Evolutionary conservation across 768 basidiomycete species (phyloP).

Genomic region (Tricholomella constricta): DNA sequence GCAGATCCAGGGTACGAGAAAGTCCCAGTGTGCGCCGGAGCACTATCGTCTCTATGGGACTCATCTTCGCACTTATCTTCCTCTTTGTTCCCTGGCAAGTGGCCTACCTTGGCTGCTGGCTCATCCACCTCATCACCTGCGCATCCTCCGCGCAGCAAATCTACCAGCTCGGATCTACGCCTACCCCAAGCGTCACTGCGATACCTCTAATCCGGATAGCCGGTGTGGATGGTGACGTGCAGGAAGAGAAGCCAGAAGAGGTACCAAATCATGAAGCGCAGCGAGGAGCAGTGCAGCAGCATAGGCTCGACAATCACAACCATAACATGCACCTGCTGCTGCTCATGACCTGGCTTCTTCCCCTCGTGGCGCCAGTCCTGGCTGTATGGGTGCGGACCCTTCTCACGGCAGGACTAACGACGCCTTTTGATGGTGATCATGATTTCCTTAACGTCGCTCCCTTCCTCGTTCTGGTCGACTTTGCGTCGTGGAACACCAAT

Average conservation of each 20-base stretch:
- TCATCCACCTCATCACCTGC: slow-evolving; percentile 75
- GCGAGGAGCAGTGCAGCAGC: neutral
- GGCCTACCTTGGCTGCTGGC: slow-evolving; percentile 81
- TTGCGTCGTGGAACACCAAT: slow-evolving; percentile 50
- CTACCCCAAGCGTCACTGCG: slow-evolving; percentile 14
- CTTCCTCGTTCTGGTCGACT: slow-evolving; percentile 64
- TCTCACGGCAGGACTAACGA: slow-evolving; percentile 73
- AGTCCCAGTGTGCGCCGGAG: slow-evolving; percentile 42
- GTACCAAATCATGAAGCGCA: slow-evolving; percentile 10
- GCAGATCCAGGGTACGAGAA: slow-evolving; percentile 25
- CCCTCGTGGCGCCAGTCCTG: slow-evolving; percentile 73
- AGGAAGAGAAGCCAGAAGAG: slow-evolving; percentile 17
- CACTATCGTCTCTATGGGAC: slow-evolving; percentile 56
- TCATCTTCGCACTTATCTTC: slow-evolving; percentile 68
- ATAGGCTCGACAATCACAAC: slow-evolving; percentile 37
- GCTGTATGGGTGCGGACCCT: slow-evolving; percentile 91
- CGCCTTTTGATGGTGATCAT: slow-evolving; percentile 84
- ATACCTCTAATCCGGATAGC: slow-evolving; percentile 24
- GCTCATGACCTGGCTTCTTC: slow-evolving; percentile 80
- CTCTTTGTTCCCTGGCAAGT: slow-evolving; percentile 91
- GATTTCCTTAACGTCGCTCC: slow-evolving; percentile 65
- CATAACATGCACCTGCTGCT: slow-evolving; percentile 66
- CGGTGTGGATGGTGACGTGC: slow-evolving; percentile 12
- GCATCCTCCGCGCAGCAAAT: slow-evolving; percentile 33
- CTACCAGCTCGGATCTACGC: slow-evolving; percentile 10